phyloP scores from a whole-genome alignment of 768 basidiomycete species.

The Nevesoporus exiguus region DNA sequence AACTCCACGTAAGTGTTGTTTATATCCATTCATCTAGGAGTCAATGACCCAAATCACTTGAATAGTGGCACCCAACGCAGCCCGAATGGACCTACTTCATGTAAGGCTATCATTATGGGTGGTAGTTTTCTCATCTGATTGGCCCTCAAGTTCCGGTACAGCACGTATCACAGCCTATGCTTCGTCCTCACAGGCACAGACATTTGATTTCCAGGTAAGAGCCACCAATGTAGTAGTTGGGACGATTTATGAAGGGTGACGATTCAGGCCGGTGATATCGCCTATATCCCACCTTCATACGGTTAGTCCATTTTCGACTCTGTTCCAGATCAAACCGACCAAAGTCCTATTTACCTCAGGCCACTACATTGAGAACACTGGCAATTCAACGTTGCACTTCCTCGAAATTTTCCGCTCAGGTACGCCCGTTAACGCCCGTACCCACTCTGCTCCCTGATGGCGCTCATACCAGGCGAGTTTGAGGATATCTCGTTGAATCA shows the following conservation, averaged over 20 bases:
- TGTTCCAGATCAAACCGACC: background rate
- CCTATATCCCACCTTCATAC: conserved; percentile 25
- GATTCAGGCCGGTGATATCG: conserved; percentile 30
- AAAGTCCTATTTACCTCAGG: conserved; percentile 31
- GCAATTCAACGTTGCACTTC: conserved; percentile 53
- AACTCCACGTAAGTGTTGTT: conserved; percentile 40
- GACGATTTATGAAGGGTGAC: background rate
- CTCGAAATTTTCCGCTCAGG: conserved; percentile 62
- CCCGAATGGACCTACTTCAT: conserved; percentile 47
- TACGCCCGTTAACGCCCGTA: conserved; percentile 15
- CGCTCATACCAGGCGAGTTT: conserved; percentile 35
- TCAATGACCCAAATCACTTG: background rate
- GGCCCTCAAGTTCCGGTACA: conserved; percentile 31
- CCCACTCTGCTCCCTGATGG: background rate
- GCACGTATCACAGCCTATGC: conserved; percentile 45
- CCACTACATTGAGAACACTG: conserved; percentile 68
- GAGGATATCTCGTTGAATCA: conserved; percentile 57
- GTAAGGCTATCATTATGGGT: conserved; percentile 18
- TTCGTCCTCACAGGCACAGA: conserved; percentile 37
- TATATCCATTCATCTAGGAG: background rate
- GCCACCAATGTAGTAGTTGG: background rate
- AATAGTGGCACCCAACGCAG: conserved; percentile 50
- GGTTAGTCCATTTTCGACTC: conserved; percentile 7
- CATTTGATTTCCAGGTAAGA: conserved; percentile 43
- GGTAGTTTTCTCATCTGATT: conserved; percentile 1